phyloP scores from a whole-genome alignment of 1,284 basidiomycete species.

The Athelia psychrophila region DNA sequence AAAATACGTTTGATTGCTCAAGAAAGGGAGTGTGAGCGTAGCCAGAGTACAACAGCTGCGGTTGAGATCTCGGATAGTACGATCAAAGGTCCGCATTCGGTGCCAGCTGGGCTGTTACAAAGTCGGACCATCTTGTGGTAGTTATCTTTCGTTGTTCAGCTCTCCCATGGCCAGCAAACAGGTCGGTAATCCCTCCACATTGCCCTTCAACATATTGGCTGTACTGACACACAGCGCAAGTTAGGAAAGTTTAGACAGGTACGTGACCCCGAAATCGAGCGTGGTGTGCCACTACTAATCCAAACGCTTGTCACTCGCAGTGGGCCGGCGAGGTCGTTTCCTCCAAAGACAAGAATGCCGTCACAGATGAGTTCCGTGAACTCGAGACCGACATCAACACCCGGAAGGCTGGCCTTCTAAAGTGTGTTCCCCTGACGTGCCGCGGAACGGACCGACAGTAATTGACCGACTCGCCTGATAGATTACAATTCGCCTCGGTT shows the following conservation, averaged over 20 bases:
- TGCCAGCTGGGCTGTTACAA: background rate
- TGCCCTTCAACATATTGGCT: background rate
- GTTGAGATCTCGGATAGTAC: too few relatives aligned
- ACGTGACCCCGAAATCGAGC: constrained; percentile 10
- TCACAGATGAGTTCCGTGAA: constrained; percentile 63
- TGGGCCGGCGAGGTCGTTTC: constrained; percentile 80
- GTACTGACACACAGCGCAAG: constrained; percentile 25
- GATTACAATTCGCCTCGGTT: constrained; percentile 59
- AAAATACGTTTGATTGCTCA: too few relatives aligned
- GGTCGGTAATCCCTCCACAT: constrained; percentile 28
- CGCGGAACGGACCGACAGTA: background rate
- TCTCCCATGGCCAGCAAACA: constrained; percentile 56
- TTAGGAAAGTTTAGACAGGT: constrained; percentile 69
- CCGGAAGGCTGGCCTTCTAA: constrained; percentile 56
- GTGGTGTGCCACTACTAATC: constrained; percentile 21
- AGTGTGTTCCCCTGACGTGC: constrained; percentile 38
- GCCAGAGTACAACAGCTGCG: too few relatives aligned
- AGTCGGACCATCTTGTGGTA: background rate
- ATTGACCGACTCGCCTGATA: constrained; percentile 23
- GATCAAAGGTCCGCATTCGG: too few relatives aligned
- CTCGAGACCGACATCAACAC: constrained; percentile 72
- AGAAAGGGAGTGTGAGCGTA: too few relatives aligned
- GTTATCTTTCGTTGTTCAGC: constrained; percentile 5
- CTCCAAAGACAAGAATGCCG: constrained; percentile 58
- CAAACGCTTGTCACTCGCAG: constrained; percentile 27